These are phyloP conservation scores for Penicillium angulare DNA, from an alignment of 495 filamentous ascomycete genomes.

Conservation along the genomic window DNA sequence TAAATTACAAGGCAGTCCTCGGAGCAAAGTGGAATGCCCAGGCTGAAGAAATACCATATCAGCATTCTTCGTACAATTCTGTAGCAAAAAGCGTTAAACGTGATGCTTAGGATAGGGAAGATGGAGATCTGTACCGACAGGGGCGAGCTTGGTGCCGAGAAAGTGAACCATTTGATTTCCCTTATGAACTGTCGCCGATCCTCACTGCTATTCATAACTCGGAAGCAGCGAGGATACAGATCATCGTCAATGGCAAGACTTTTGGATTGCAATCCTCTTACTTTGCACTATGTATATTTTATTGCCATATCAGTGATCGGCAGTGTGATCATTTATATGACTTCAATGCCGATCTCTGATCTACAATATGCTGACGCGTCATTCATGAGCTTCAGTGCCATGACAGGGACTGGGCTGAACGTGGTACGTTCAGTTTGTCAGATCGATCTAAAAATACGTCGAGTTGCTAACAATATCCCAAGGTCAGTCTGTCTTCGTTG, in stretches of 20 bases:
- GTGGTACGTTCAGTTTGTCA: constrained; percentile 47
- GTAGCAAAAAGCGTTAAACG: background rate
- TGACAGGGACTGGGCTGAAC: constrained; percentile 74
- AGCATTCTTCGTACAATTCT: background rate
- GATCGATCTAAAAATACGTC: background rate
- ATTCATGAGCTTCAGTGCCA: constrained; percentile 73
- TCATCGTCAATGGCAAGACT: constrained; percentile 25
- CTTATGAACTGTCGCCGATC: background rate
- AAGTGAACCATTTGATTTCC: background rate
- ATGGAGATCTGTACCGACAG: background rate
- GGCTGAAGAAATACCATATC: background rate
- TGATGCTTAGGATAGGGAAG: background rate
- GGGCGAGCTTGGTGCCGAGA: background rate
- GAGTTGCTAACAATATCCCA: constrained; percentile 1
- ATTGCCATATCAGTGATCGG: constrained; percentile 57
- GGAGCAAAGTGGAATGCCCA: too few species aligned
- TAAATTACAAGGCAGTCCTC: too few species aligned
- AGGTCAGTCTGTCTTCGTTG: constrained; percentile 61
- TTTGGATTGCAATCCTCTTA: constrained; percentile 65
- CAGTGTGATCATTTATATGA: constrained; percentile 71
- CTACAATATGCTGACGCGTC: constrained; percentile 73
- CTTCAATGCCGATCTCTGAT: constrained; percentile 54
- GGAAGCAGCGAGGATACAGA: too few species aligned
- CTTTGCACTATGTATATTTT: constrained; percentile 75
- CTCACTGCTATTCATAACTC: too few species aligned